These are phyloP conservation scores for Hygrophila difformis DNA, from an alignment of 257 asterid genomes.

Conservation along the genomic window DNA sequence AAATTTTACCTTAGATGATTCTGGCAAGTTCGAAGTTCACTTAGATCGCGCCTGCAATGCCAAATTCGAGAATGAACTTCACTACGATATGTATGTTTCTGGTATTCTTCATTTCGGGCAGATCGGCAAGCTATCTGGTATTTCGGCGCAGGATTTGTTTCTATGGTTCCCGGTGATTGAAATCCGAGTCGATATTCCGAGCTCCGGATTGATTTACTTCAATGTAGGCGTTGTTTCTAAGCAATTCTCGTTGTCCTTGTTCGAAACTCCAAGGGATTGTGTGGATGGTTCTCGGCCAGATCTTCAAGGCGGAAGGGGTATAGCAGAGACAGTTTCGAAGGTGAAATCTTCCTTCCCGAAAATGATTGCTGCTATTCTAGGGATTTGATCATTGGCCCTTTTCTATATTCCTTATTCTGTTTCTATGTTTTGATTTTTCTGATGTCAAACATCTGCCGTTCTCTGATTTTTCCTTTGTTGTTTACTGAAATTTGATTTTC, in stretches of 20 bases:
- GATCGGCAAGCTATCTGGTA: constrained; percentile 68
- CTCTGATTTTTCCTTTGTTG: no score
- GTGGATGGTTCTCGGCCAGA: constrained; percentile 48
- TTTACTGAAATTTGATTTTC: no score
- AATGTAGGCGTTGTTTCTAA: constrained; percentile 91
- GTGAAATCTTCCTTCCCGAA: constrained; percentile 17
- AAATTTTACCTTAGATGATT: constrained; percentile 45
- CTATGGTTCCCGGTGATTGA: constrained; percentile 86
- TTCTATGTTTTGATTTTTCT: constrained; percentile 1
- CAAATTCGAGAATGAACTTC: constrained; percentile 77
- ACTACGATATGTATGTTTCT: constrained; percentile 57
- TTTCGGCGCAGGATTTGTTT: constrained; percentile 92
- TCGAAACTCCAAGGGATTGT: constrained; percentile 86
- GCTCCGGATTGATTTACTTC: constrained; percentile 90
- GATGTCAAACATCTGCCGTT: not conserved
- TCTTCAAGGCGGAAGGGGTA: constrained; percentile 31
- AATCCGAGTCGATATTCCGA: constrained; percentile 82
- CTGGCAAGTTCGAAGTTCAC: constrained; percentile 63
- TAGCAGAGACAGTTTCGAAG: constrained; percentile 30
- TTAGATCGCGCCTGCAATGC: constrained; percentile 81
- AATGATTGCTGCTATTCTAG: not conserved
- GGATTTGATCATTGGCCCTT: not conserved
- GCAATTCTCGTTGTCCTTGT: constrained; percentile 80
- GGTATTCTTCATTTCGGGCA: constrained; percentile 54
- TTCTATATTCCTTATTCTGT: constrained; percentile 1